Evolutionary conservation across 2,329 filamentous ascomycete species (phyloP).

Genomic region (Fusarium illudens): DNA sequence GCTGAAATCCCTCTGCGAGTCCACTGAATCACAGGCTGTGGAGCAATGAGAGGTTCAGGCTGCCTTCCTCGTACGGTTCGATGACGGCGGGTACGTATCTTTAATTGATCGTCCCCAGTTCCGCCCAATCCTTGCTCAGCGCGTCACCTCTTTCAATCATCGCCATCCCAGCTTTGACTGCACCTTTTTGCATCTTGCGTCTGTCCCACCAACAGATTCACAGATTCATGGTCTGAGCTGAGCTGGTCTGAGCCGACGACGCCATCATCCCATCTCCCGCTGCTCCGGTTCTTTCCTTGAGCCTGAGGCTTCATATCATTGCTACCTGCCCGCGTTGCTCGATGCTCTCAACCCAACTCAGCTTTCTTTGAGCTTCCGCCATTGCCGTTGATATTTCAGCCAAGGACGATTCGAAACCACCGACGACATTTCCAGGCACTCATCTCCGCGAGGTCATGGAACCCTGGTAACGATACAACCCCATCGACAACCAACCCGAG

Average conservation of each 20-base stretch:
- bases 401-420: conserved; percentile 7
- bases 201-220: conserved; percentile 2
- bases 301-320: background rate
- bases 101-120: conserved; percentile 34
- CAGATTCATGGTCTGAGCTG: conserved; percentile 10
- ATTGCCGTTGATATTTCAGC: conserved; percentile 13
- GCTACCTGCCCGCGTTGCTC: background rate
- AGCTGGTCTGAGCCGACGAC: conserved; percentile 9
- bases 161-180: conserved; percentile 27
- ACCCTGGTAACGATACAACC: conserved; percentile 29
- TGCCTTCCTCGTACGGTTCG: conserved; percentile 9
- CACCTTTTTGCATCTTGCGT: conserved; percentile 24
- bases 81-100: conserved; percentile 21
- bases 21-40: background rate
- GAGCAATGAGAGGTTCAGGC: conserved; percentile 12
- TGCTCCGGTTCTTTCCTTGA: conserved; percentile 10
- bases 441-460: conserved; percentile 30
- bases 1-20: background rate
- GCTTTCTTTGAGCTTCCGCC: background rate
- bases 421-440: conserved; percentile 19
- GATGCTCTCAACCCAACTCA: background rate
- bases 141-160: conserved; percentile 33
- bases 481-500: conserved; percentile 23
- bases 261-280: conserved; percentile 5
- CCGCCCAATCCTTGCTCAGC: conserved; percentile 38